Base-by-base conservation (phyloP, 441 rosid species). In the Euphorbia celastroides region DNA sequence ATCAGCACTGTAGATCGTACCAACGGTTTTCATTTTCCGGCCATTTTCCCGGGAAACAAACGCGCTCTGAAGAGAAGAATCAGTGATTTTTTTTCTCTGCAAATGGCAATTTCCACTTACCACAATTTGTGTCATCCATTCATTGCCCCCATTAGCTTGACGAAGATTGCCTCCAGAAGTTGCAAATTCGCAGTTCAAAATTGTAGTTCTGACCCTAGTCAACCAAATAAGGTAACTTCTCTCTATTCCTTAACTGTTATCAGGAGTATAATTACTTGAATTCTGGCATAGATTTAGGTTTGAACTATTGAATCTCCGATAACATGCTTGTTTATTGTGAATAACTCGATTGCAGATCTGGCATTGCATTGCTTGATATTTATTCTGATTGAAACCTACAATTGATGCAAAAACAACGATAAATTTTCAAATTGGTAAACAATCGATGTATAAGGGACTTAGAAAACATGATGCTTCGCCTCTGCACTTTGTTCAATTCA, bases 181-280 rank as follows among this genome's bases (percentile, higher is more conserved):
- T 78, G 83, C 80, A 82, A 72, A n/a, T 80, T 83, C 74, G 75
- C 88, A 10, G 78, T 85, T 68, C 79, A 65, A 19, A 79, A 75
- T 60, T 78, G 77, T 70, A 54, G 72, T 27, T 64, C 77, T 14
- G 70, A 70, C 51, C 72, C 78, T 25, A 75, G 23, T 64, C 70
- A 82, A 52, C 67, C 90, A n/a, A 83, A 75, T 25, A 81, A 85
- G 96, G 95, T 86, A 68, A 11, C 56, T 27, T 7, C 5, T 34
- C 9, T 34, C 38, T 34, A 34, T 9, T 34, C 38, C 38, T 34
- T 34, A 34, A 34, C 5, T 34, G n/a, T n/a, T n/a, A n/a, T n/a
- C n/a, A n/a, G n/a, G n/a, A n/a, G n/a, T n/a, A n/a, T n/a, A n/a
- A n/a, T n/a, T n/a, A n/a, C n/a, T n/a, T n/a, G n/a, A n/a, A n/a